Evolutionary conservation across 371 early-diverging fungal species (phyloP), one percentile per base, ranked within the genome.

Genomic region (Chytridium lagenaria): DNA sequence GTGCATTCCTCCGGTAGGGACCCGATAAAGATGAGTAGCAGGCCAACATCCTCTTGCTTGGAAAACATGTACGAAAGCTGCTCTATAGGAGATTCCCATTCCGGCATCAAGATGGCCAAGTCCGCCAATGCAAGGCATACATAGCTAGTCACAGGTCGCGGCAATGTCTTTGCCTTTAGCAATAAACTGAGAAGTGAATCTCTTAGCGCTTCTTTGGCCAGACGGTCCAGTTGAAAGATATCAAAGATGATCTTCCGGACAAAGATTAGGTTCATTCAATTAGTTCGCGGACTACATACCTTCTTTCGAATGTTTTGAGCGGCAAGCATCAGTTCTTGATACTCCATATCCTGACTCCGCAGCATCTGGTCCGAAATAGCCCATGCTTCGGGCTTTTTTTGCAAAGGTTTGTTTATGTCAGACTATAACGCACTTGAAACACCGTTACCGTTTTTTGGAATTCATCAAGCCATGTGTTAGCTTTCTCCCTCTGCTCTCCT

Each of bases 271-370:
- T 52, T 15, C 59, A 50, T 33, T 49, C 36, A 23, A 50, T n/a
- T 22, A 68, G 28, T n/a, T 61, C 49, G 33, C 40, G 26, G n/a
- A 28, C 26, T 33, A 7, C 65, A 70, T 77, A 93, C 93, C 90
- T 98, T 98, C 80, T 90, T 90, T 55, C 95, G 87, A 68, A 98
- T 83, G 0, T 96, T 97, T 81, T 97, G 97, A 1, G 97, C 95
- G 1, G 95, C 94, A 88, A 97, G 95, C 10, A 95, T 75, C 40
- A 88, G 89, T 1, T 88, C 86, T 72, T 92, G 92, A 0, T 78
- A 66, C 12, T 86, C 86, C n/a, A 87, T 74, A 7, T 81, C 81
- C 5, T 86, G 83, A 22, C 84, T 67, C 67, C 88, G 88, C 23
- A 96, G 78, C 1, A 96, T 80, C 31, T 86, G 81, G 72, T 95